Conservation (phyloP, 768 basidiomycete genomes). For the Tylopilus plumbeoviolaceoides region DNA sequence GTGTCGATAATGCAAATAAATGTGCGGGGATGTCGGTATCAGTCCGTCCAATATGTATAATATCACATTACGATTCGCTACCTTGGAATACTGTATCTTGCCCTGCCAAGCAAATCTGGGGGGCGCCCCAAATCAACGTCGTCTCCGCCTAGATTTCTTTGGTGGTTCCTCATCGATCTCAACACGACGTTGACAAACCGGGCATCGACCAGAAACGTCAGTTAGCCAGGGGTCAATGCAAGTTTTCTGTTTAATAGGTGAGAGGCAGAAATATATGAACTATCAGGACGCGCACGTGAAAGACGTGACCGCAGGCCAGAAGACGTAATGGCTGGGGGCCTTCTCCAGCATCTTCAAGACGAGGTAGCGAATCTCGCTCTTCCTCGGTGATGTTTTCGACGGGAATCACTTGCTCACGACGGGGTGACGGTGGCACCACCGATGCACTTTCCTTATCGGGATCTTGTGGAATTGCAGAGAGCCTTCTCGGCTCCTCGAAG, state of each 20-base stretch:
- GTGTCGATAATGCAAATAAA: slow-evolving; percentile 25
- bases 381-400: slow-evolving; percentile 39
- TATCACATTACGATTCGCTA: slow-evolving; percentile 29
- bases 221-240: slow-evolving; percentile 89
- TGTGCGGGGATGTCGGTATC: slow-evolving; percentile 18
- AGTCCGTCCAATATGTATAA: slow-evolving; percentile 28
- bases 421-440: slow-evolving; percentile 9
- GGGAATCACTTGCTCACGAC: slow-evolving; percentile 23
- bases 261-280: slow-evolving; percentile 1
- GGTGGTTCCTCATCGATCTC: slow-evolving; percentile 40
- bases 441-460: slow-evolving; percentile 21
- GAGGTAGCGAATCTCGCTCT: slow-evolving; percentile 40
- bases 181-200: slow-evolving; percentile 77
- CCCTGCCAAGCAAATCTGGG: slow-evolving; percentile 4
- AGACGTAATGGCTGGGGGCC: slow-evolving; percentile 74
- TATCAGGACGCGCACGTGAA: slow-evolving; percentile 60
- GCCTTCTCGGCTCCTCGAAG: slow-evolving; percentile 66
- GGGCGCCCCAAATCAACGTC: slow-evolving; percentile 13
- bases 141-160: slow-evolving; percentile 31
- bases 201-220: slow-evolving; percentile 83
- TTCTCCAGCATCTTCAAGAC: slow-evolving; percentile 67
- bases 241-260: slow-evolving; percentile 52
- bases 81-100: slow-evolving; percentile 26
- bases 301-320: slow-evolving; percentile 80
- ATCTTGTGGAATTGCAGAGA: slow-evolving; percentile 28